Evolutionary conservation across 2,329 filamentous ascomycete genomes (phyloP).

Genomic region (Penicillium sp.): DNA sequence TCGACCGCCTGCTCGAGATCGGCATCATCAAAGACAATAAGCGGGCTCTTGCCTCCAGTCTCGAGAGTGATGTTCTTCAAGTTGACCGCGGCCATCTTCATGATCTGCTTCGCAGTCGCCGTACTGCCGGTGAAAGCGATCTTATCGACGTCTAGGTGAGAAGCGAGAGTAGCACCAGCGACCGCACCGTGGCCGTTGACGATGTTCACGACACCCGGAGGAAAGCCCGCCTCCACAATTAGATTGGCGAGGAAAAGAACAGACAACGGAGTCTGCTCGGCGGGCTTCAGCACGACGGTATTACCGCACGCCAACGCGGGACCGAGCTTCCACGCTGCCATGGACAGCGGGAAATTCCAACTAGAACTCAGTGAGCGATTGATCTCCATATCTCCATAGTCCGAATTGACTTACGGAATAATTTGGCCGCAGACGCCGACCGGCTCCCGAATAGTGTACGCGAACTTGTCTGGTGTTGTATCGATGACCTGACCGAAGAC

Average conservation of each 20-base stretch:
- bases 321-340: constrained; percentile 55
- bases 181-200: constrained; percentile 34
- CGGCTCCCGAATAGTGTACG: constrained; percentile 75
- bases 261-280: constrained; percentile 36
- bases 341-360: constrained; percentile 57
- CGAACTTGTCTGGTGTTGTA: constrained; percentile 69
- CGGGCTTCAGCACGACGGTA: constrained; percentile 35
- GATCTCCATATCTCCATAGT: too few relatives aligned
- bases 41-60: constrained; percentile 63
- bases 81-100: constrained; percentile 37
- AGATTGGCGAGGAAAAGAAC: constrained; percentile 35
- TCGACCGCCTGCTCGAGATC: constrained; percentile 67
- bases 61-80: constrained; percentile 39
- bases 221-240: constrained; percentile 36
- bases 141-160: constrained; percentile 36
- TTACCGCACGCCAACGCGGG: constrained; percentile 37
- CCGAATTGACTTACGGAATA: constrained; percentile 80
- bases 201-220: constrained; percentile 36
- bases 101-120: constrained; percentile 34
- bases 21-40: constrained; percentile 64
- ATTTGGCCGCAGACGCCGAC: constrained; percentile 76
- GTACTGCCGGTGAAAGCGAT: constrained; percentile 38
- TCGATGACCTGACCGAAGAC: constrained; percentile 78
- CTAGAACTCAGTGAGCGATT: neutral
- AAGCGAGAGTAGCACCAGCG: constrained; percentile 31